Evolutionary conservation across 108 stramenopile genomes (phyloP).

Genomic region (Cyclotella sp.): DNA sequence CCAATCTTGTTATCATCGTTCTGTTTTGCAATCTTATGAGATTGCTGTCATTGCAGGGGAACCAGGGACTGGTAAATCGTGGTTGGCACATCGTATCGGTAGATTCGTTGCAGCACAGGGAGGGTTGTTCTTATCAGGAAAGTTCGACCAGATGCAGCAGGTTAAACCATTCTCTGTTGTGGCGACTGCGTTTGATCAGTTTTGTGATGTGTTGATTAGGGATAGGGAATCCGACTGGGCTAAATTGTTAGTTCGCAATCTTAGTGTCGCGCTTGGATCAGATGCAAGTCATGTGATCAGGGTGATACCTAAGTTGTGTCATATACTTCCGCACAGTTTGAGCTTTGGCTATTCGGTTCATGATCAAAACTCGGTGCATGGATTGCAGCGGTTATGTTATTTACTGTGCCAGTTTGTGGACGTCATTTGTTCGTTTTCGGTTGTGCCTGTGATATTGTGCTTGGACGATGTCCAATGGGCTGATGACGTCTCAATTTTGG

Average conservation of each 20-base stretch:
- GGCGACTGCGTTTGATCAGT: slow-evolving; percentile 22
- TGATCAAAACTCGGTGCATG: slow-evolving; percentile 16
- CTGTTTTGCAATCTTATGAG: no score
- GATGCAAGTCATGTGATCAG: slow-evolving; percentile 18
- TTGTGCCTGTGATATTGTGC: slow-evolving; percentile 8
- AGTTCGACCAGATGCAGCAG: slow-evolving; percentile 17
- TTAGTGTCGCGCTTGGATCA: slow-evolving; percentile 14
- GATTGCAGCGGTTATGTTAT: slow-evolving; percentile 18
- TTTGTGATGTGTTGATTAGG: slow-evolving; percentile 20
- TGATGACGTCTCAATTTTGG: slow-evolving; percentile 13
- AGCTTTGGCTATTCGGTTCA: background rate
- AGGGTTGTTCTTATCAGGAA: slow-evolving; percentile 27
- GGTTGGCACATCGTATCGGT: background rate
- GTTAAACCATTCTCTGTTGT: slow-evolving; percentile 17
- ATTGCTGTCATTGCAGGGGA: no score
- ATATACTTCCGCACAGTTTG: slow-evolving; percentile 2
- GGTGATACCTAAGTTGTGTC: slow-evolving; percentile 20
- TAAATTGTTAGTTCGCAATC: background rate
- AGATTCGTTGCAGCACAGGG: background rate
- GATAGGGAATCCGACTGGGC: slow-evolving; percentile 3
- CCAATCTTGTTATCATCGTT: no score
- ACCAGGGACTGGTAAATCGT: background rate
- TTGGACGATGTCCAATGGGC: slow-evolving; percentile 46
- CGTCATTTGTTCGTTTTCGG: slow-evolving; percentile 13
- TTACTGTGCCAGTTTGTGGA: slow-evolving; percentile 21